A percentile compares a stretch with the other conserved stretches of the same genome.
Evolutionary conservation across 2,329 filamentous ascomycete species (phyloP).

Genomic region (Neodidymelliopsis sp.): DNA sequence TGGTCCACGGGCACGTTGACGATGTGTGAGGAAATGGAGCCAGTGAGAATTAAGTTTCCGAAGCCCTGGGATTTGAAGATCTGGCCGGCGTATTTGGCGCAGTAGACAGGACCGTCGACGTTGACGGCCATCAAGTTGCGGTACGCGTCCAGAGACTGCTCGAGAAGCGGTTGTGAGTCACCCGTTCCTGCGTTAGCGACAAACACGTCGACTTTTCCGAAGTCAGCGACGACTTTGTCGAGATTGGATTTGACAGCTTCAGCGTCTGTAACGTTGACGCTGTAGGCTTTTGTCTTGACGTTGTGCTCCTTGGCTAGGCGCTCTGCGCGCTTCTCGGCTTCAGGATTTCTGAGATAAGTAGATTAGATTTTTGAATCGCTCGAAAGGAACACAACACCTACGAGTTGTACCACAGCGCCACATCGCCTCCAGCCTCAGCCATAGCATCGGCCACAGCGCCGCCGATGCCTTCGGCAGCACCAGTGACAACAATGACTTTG

Average conservation of each 20-base stretch:
- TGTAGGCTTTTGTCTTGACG: slow-evolving; percentile 70
- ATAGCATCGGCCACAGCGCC: slow-evolving; percentile 45
- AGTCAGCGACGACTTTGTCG: slow-evolving; percentile 70
- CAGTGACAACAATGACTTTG: slow-evolving; percentile 54
- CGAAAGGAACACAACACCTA: not conserved
- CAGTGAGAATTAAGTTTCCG: slow-evolving; percentile 70
- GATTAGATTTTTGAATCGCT: slow-evolving; percentile 61
- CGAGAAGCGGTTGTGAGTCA: slow-evolving; percentile 63
- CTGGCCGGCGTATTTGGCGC: slow-evolving; percentile 52
- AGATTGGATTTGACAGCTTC: slow-evolving; percentile 63
- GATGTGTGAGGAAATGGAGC: slow-evolving; percentile 75
- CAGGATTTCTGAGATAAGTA: slow-evolving; percentile 55
- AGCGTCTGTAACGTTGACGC: slow-evolving; percentile 64
- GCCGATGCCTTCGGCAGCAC: slow-evolving; percentile 65
- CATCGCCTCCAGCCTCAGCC: slow-evolving; percentile 53
- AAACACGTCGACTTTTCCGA: slow-evolving; percentile 70
- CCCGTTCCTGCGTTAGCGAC: slow-evolving; percentile 72
- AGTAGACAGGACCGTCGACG: slow-evolving; percentile 67
- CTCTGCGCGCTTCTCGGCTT: slow-evolving; percentile 66
- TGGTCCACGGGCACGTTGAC: slow-evolving; percentile 81
- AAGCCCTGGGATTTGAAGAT: slow-evolving; percentile 54
- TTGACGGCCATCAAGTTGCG: slow-evolving; percentile 70
- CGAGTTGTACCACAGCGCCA: slow-evolving; percentile 55
- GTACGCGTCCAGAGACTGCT: slow-evolving; percentile 68
- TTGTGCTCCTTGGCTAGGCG: slow-evolving; percentile 64